These are phyloP conservation scores for Kluyveromyces siamensis DNA, from an alignment of 805 yeast species.

Conservation along the genomic window DNA sequence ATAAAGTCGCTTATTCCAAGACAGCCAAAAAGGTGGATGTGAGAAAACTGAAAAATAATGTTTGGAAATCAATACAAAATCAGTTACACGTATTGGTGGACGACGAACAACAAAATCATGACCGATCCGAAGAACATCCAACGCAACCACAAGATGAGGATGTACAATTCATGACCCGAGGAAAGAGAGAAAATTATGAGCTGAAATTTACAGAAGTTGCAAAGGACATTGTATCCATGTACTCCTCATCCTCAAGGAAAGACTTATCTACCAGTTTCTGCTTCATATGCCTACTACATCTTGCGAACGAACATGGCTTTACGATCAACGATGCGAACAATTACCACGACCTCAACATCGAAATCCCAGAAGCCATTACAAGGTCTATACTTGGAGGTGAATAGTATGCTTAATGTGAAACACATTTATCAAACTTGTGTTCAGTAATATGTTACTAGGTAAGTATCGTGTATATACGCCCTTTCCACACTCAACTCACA, in stretches of 20 bases:
- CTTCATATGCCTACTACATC: constrained; percentile 72
- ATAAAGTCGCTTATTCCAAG: constrained; percentile 49
- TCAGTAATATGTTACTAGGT: too few relatives aligned
- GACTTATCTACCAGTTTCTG: constrained; percentile 81
- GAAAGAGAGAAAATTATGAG: constrained; percentile 6
- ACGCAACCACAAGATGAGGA: constrained; percentile 3
- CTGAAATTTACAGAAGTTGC: constrained; percentile 40
- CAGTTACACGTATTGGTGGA: constrained; percentile 10
- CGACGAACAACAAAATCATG: constrained; percentile 14
- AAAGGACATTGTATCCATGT: constrained; percentile 39
- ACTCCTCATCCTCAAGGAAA: constrained; percentile 45
- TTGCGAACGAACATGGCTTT: constrained; percentile 81
- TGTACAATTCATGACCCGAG: constrained; percentile 2
- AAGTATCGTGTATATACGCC: neutral
- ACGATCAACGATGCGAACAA: constrained; percentile 40
- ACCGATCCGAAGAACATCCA: constrained; percentile 3
- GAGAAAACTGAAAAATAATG: constrained; percentile 56
- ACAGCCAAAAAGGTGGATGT: constrained; percentile 77
- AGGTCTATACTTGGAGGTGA: neutral
- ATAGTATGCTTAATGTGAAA: neutral
- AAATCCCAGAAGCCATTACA: constrained; percentile 1
- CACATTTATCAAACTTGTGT: too few relatives aligned
- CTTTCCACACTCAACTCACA: too few relatives aligned
- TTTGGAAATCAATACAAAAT: constrained; percentile 51
- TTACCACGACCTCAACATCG: constrained; percentile 19